These are phyloP conservation scores for Tirmania nivea DNA, from an alignment of 495 filamentous ascomycete genomes.

Conservation along the genomic window DNA sequence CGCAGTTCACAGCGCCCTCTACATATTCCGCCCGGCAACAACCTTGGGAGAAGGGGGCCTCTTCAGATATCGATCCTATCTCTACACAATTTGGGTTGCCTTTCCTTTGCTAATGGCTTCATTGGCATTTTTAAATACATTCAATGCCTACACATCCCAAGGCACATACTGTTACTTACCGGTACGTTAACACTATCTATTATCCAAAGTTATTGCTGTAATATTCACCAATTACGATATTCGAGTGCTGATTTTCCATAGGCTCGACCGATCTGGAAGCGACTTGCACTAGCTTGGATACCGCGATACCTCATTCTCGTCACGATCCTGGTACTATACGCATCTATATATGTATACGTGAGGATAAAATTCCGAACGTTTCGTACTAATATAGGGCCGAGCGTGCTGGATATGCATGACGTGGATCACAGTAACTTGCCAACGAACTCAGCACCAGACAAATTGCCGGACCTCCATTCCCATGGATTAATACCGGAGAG, in stretches of 20 bases:
- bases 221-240: too few species aligned
- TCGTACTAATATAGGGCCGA: slow-evolving; percentile 17
- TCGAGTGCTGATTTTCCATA: not conserved
- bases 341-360: slow-evolving; percentile 46
- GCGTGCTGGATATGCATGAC: slow-evolving; percentile 17
- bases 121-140: slow-evolving; percentile 39
- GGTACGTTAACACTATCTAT: slow-evolving; percentile 16
- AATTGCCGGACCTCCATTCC: slow-evolving; percentile 13
- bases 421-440: slow-evolving; percentile 10
- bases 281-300: slow-evolving; percentile 44
- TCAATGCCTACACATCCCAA: slow-evolving; percentile 32
- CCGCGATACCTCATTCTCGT: slow-evolving; percentile 48
- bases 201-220: too few species aligned
- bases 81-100: slow-evolving; percentile 32
- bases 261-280: slow-evolving; percentile 33
- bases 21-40: slow-evolving; percentile 35
- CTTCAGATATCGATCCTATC: slow-evolving; percentile 37
- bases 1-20: slow-evolving; percentile 45
- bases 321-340: slow-evolving; percentile 38
- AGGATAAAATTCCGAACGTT: slow-evolving; percentile 25
- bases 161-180: slow-evolving; percentile 49
- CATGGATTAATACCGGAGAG: slow-evolving; percentile 16
- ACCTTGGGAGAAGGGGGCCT: slow-evolving; percentile 34
- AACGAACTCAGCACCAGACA: slow-evolving; percentile 6
- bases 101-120: slow-evolving; percentile 36